Percentiles rank a stretch among this genome's conserved stretches.
Evolutionary conservation across 306 rosid genomes (phyloP).

Genomic region (Castanea crenata): DNA sequence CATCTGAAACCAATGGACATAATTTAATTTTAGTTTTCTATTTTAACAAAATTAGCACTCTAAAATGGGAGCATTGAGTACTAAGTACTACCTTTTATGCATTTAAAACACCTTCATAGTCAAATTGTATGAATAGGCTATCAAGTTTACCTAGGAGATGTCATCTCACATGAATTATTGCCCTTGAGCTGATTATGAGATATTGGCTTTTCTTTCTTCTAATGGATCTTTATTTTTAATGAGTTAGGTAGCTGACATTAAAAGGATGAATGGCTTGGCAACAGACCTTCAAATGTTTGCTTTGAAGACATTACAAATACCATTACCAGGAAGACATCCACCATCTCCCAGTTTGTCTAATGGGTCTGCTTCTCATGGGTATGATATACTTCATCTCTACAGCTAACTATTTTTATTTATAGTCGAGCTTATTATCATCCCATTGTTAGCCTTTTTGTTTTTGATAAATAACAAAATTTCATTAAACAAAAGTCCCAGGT

Average conservation of each 20-base stretch:
- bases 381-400: constrained; percentile 17
- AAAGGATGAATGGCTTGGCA: constrained; percentile 77
- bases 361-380: constrained; percentile 46
- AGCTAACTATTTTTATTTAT: not conserved
- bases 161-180: not conserved
- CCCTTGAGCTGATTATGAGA: not conserved
- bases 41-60: too few relatives aligned
- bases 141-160: not conserved
- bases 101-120: too few relatives aligned
- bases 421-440: not conserved
- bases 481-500: too few relatives aligned
- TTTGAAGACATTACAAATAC: constrained; percentile 66
- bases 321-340: constrained; percentile 82
- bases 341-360: constrained; percentile 52
- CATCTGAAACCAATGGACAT: too few relatives aligned
- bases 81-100: too few relatives aligned
- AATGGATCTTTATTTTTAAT: constrained; percentile 17
- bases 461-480: too few relatives aligned
- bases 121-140: not conserved
- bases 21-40: too few relatives aligned
- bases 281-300: constrained; percentile 94
- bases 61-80: too few relatives aligned
- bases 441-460: not conserved
- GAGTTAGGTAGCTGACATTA: constrained; percentile 75
- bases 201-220: constrained; percentile 2